phyloP scores from a whole-genome alignment of 495 filamentous ascomycete genomes.

The Hyaloscypha hepaticicola region DNA sequence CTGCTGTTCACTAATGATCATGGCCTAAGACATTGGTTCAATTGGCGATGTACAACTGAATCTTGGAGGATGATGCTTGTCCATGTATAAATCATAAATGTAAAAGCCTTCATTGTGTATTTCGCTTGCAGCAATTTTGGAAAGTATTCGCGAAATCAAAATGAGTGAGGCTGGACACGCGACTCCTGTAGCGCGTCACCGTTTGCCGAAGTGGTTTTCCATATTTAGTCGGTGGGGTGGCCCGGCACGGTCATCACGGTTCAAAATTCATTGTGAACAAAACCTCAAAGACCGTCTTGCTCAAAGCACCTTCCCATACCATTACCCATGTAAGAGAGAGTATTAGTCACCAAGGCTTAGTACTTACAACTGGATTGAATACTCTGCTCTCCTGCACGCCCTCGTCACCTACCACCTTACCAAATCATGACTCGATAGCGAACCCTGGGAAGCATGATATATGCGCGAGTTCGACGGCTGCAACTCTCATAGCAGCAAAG shows the following conservation, averaged over 20 bases:
- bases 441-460: constrained; percentile 20
- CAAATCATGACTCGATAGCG: constrained; percentile 28
- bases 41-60: background rate
- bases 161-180: background rate
- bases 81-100: background rate
- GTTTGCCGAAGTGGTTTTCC: background rate
- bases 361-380: background rate
- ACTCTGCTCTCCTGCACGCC: background rate
- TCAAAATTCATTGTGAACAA: background rate
- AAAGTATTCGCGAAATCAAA: background rate
- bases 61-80: background rate
- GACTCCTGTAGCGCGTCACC: background rate
- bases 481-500: constrained; percentile 24
- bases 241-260: background rate
- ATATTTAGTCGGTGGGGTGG: background rate
- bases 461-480: constrained; percentile 14
- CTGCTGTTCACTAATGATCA: background rate
- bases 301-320: background rate
- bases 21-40: background rate
- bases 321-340: background rate
- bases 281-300: background rate
- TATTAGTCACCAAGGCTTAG: background rate
- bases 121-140: no score
- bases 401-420: constrained; percentile 13
- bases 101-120: background rate